Evolutionary conservation across 768 basidiomycete species (phyloP).

Genomic region (Panaeolus papilionaceus): DNA sequence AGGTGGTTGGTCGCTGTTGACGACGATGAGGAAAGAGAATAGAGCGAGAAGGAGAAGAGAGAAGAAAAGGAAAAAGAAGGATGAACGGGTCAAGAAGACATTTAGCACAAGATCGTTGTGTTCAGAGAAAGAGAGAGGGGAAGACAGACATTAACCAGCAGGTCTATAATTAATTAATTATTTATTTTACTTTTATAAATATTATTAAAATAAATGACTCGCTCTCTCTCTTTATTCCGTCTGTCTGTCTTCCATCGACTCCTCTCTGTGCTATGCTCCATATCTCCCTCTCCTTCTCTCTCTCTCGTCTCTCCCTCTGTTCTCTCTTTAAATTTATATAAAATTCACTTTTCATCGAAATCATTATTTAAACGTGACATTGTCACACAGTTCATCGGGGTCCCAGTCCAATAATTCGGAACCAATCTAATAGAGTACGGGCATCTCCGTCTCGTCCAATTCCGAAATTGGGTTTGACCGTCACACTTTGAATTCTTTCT

Average conservation of each 20-base stretch:
- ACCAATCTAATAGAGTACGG: constrained; percentile 9
- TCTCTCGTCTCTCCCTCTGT: too few species aligned
- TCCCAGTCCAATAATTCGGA: not conserved
- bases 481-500: constrained; percentile 14
- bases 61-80: constrained; percentile 8
- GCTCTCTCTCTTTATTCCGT: too few species aligned
- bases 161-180: not conserved
- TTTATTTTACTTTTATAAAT: not conserved
- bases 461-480: constrained; percentile 2
- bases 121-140: not conserved
- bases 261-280: too few species aligned
- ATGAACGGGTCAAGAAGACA: constrained; percentile 32
- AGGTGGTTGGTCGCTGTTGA: constrained; percentile 26
- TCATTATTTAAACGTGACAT: not conserved
- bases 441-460: constrained; percentile 9
- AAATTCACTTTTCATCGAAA: not conserved
- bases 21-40: constrained; percentile 27
- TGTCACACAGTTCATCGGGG: constrained; percentile 18
- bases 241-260: too few species aligned
- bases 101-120: constrained; percentile 18
- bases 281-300: too few species aligned
- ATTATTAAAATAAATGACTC: not conserved
- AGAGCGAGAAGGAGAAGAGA: constrained; percentile 24
- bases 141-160: too few species aligned
- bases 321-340: too few species aligned